Percentiles rank a stretch among this genome's conserved stretches.
These are phyloP conservation scores for Calamus simplicifolius DNA, from an alignment of 176 grass and related monocot genomes.

Conservation along the genomic window DNA sequence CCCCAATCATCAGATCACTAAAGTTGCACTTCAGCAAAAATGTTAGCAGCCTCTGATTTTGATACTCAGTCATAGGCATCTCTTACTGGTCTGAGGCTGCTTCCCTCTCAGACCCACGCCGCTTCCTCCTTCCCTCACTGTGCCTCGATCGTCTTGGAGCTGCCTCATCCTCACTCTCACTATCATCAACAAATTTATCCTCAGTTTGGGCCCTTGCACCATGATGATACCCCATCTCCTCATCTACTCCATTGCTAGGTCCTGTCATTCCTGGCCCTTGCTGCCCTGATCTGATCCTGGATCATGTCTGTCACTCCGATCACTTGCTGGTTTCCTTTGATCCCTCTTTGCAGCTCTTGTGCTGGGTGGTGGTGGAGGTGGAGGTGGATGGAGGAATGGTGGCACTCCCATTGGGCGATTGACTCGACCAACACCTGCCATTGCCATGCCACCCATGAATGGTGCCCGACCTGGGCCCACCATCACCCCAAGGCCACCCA, in stretches of 20 bases:
- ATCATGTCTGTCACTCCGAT: constrained; percentile 40
- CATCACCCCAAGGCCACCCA: constrained; percentile 72
- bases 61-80: not conserved
- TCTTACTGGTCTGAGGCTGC: constrained; percentile 5
- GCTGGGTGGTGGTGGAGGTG: constrained; percentile 13
- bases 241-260: constrained; percentile 34
- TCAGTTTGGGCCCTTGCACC: constrained; percentile 33
- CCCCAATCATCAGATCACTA: no score
- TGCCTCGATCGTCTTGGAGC: constrained; percentile 70
- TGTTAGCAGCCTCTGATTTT: not conserved
- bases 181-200: constrained; percentile 45
- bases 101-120: constrained; percentile 19
- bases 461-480: constrained; percentile 61
- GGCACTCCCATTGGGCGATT: constrained; percentile 77
- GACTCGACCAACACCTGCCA: constrained; percentile 49
- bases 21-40: no score
- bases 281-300: constrained; percentile 58
- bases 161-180: constrained; percentile 79
- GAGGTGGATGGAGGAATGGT: constrained; percentile 39
- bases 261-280: constrained; percentile 42
- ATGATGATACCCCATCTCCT: constrained; percentile 15
- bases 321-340: constrained; percentile 46
- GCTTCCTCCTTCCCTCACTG: constrained; percentile 24
- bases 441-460: constrained; percentile 74
- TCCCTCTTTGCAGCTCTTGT: constrained; percentile 45